Evolutionary conservation across 2,329 filamentous ascomycete genomes (phyloP), one percentile per base, ranked within the genome.

Genomic region (Pseudogymnoascus sp.): DNA sequence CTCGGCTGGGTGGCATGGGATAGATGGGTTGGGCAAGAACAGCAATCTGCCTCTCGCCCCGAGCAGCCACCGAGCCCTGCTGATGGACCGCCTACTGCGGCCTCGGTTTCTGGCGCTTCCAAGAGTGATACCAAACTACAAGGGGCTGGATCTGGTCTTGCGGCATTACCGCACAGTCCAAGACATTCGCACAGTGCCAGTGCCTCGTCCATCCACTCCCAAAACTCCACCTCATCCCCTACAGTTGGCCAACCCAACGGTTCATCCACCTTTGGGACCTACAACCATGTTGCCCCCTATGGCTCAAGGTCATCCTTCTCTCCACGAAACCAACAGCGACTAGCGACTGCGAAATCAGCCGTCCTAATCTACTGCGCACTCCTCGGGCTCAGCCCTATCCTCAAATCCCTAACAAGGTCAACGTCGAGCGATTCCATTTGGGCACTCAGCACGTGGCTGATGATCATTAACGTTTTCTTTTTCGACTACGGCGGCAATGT

Each of bases 401-500:
- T 99, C 64, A 97, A 97, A 74, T 97, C 92, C 1, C 83, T 99
- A n/a, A 99, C 94, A 0, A 84, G 84, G 58, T 97, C 92, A 4
- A 97, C 93, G 4, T 93, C 90, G 6, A 89, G 85, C 61, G 94
- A 99, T 79, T 94, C 89, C 43, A 99, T 99, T 72, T 99, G 94
- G 94, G 91, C 94, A 62, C 89, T 99, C 79, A 94, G 90, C 58
- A 92, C 90, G 70, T 94, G 92, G 86, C 81, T 99, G 47, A 84
- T 99, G 65, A 84, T 89, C 69, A 93, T 97, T 75, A 99, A 99
- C 74, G 91, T 97, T 64, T 95, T 96, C 75, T 97, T 95, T 73
- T 97, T 97, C 71, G 94, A 99, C 79, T 99, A 99, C 74, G 90
- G 90, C 9, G 88, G 89, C 39, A 76, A 79, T 39, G 74, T 76